Conservation (phyloP, 2,329 filamentous ascomycete genomes). For the Fusarium algeriense region DNA sequence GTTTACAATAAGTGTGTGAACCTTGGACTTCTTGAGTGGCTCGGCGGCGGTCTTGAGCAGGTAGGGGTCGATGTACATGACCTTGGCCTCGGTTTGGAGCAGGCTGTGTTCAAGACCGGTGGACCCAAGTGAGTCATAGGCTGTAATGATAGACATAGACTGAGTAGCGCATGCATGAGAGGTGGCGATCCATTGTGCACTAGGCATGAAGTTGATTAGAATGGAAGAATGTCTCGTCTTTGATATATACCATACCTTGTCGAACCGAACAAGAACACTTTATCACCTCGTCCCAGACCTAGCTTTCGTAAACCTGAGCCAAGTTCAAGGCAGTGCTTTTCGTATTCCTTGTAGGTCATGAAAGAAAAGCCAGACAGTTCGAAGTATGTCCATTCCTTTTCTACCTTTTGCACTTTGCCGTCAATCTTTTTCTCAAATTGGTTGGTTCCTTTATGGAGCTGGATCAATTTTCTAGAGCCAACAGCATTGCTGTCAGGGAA, state of each 20-base stretch:
- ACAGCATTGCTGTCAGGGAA: conserved; percentile 72
- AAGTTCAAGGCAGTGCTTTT: conserved; percentile 74
- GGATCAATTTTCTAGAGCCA: conserved; percentile 78
- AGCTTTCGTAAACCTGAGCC: conserved; percentile 80
- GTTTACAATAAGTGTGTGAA: conserved; percentile 73
- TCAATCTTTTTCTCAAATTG: conserved; percentile 89
- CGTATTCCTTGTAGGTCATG: conserved; percentile 83
- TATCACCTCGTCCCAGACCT: conserved; percentile 74
- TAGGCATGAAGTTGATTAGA: conserved; percentile 48
- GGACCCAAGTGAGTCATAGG: conserved; percentile 91
- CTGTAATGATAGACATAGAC: conserved; percentile 90
- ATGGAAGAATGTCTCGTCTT: rapidly evolving
- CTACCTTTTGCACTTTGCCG: conserved; percentile 79
- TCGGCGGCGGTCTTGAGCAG: conserved; percentile 72
- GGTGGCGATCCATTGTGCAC: conserved; percentile 84
- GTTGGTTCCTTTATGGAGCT: conserved; percentile 84
- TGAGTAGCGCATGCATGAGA: conserved; percentile 85
- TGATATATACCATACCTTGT: conserved; percentile 69
- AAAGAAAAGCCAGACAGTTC: conserved; percentile 83
- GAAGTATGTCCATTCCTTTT: conserved; percentile 91
- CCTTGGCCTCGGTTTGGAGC: conserved; percentile 81
- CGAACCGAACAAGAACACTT: conserved; percentile 82
- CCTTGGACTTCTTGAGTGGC: conserved; percentile 66
- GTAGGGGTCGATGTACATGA: conserved; percentile 88
- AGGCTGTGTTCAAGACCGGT: conserved; percentile 88